Conservation (phyloP, 805 yeast species). For the Wickerhamomyces bovis region DNA sequence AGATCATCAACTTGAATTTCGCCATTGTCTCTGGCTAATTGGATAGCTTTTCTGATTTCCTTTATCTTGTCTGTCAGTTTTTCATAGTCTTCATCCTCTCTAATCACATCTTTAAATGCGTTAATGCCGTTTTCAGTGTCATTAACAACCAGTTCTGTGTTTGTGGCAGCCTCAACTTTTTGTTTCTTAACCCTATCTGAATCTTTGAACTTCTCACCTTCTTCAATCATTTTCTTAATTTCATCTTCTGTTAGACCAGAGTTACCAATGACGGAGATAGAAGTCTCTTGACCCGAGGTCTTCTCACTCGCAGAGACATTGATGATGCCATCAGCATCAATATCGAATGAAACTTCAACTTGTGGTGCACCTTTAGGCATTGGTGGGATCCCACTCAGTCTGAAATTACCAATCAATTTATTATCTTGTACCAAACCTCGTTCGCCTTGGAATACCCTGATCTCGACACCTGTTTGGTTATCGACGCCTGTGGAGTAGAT, state of each 20-base stretch:
- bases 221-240: constrained; percentile 54
- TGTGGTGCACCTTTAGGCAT: constrained; percentile 80
- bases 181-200: constrained; percentile 54
- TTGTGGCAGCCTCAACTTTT: constrained; percentile 66
- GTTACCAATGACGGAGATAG: constrained; percentile 66
- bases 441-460: constrained; percentile 78
- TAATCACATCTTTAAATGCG: constrained; percentile 51
- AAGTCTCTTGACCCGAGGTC: constrained; percentile 71
- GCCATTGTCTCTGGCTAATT: constrained; percentile 57
- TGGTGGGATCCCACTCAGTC: constrained; percentile 64
- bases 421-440: constrained; percentile 73
- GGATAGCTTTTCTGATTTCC: constrained; percentile 58
- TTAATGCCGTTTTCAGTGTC: constrained; percentile 84
- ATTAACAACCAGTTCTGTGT: constrained; percentile 71
- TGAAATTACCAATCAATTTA: constrained; percentile 70
- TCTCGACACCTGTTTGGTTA: constrained; percentile 78
- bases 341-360: constrained; percentile 68
- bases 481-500: constrained; percentile 78
- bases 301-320: constrained; percentile 78
- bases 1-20: constrained; percentile 52
- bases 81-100: constrained; percentile 47
- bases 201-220: constrained; percentile 58
- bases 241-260: constrained; percentile 67
- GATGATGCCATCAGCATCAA: constrained; percentile 79
- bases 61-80: constrained; percentile 38